Evolutionary conservation across 176 grass and related monocot genomes (phyloP), one percentile per base, ranked within the genome.

Genomic region (Tuctoria greenei): DNA sequence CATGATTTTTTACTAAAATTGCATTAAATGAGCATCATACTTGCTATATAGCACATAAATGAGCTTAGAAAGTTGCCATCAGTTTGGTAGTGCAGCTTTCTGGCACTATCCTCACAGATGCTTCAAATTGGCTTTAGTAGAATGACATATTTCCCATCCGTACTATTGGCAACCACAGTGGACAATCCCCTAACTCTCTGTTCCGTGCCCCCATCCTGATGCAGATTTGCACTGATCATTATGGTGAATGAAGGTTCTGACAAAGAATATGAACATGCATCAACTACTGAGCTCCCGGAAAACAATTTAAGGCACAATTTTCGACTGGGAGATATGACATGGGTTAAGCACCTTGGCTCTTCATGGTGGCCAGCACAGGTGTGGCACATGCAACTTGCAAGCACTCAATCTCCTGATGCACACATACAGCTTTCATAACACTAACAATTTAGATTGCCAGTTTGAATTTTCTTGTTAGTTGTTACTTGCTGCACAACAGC

Each of bases 291-390:
- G 35, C 15, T 64, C 24, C 44, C 63, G 70, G 81, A 75, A 74
- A 46, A 43, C 41, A 64, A 70, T 38, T 63, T 64, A 42, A 84
- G 64, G 39, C 65, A 88, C 45, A 84, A 80, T 73, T 90, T 88
- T 14, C 85, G 74, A 43, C 72, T 89, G 61, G 95, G 95, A 64
- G 87, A 95, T 83, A 82, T 92, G 59, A 71, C 83, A 64, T 99
- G 95, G 95, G 81, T 94, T 84, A 86, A 92, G 73, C 81, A 77
- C 64, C 39, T 27, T 62, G 77, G 67, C 21, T 72, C 73, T 23
- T 86, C 84, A 60, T 99, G 91, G 95, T 99, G 95, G 91, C 95
- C 95, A 77, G 87, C 92, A 57, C 95, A 95, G 95, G 95, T 99
- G 86, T 66, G 49, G 7, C 23, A 20, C 55, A 47, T 17, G 39